Evolutionary conservation across 75 land plant genomes (phyloP).

Genomic region (Picea glauca): DNA sequence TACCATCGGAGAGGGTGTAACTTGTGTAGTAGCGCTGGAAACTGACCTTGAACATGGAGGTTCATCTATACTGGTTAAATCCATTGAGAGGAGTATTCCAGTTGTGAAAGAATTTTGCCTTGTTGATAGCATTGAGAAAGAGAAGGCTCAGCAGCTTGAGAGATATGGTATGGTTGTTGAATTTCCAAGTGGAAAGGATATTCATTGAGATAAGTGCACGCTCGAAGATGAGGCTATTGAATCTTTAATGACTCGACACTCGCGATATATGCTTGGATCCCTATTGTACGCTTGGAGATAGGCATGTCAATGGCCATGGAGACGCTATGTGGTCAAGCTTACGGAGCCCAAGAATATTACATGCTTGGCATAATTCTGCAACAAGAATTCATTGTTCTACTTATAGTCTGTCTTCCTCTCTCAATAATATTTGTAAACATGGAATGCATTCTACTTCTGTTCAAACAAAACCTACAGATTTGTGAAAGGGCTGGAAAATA

Average conservation of each 20-base stretch:
- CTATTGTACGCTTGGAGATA: slow-evolving; percentile 18
- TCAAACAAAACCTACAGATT: slow-evolving; percentile 31
- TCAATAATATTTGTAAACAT: slow-evolving; percentile 24
- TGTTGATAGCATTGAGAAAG: too few relatives aligned
- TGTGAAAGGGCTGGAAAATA: too few relatives aligned
- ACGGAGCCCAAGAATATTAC: slow-evolving; percentile 33
- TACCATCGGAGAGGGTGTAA: too few relatives aligned
- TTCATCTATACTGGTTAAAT: slow-evolving; percentile 36
- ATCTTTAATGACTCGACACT: slow-evolving; percentile 41
- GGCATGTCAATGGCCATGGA: slow-evolving; percentile 46
- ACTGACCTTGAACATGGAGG: slow-evolving; percentile 59
- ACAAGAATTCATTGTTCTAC: slow-evolving; percentile 18
- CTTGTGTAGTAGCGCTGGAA: too few relatives aligned
- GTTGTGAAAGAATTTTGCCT: slow-evolving; percentile 74
- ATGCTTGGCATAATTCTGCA: slow-evolving; percentile 39
- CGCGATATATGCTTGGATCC: too few relatives aligned
- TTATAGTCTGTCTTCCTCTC: slow-evolving; percentile 23
- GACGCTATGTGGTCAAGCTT: too few relatives aligned
- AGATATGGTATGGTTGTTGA: too few relatives aligned
- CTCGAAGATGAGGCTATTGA: slow-evolving; percentile 52
- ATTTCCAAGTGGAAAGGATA: slow-evolving; percentile 35
- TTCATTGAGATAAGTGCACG: slow-evolving; percentile 20
- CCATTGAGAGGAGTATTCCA: slow-evolving; percentile 45
- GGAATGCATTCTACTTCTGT: slow-evolving; percentile 26
- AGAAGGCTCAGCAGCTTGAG: slow-evolving; percentile 41